Conservation (phyloP, 1,284 basidiomycete species). For the Mycena sp. region DNA sequence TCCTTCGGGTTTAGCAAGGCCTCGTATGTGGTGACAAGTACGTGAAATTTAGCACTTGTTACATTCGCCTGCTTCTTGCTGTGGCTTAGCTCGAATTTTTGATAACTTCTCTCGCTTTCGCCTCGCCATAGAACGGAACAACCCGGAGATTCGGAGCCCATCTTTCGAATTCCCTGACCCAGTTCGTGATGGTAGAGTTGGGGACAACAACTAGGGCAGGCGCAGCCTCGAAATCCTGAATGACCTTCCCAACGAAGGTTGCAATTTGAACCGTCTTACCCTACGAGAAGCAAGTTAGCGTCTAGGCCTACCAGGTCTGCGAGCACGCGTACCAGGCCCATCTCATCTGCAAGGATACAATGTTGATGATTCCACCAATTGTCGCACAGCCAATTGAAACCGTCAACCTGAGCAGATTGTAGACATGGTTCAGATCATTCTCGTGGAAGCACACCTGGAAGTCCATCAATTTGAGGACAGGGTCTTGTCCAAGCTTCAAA, state of each 20-base stretch:
- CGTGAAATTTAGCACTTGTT: conserved; percentile 78
- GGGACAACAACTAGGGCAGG: conserved; percentile 94
- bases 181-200: conserved; percentile 93
- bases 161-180: conserved; percentile 88
- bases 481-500: conserved; percentile 71
- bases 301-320: conserved; percentile 1
- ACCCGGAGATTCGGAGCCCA: conserved; percentile 89
- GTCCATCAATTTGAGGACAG: conserved; percentile 77
- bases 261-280: conserved; percentile 96
- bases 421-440: neutral
- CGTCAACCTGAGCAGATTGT: conserved; percentile 71
- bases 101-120: conserved; percentile 83
- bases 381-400: conserved; percentile 91
- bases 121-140: conserved; percentile 86
- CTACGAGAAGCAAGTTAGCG: conserved; percentile 48
- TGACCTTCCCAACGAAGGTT: conserved; percentile 86
- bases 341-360: conserved; percentile 97
- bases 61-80: conserved; percentile 46
- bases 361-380: conserved; percentile 91
- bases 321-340: conserved; percentile 79
- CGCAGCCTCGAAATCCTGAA: conserved; percentile 65
- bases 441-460: conserved; percentile 69
- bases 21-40: conserved; percentile 93
- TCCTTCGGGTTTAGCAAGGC: conserved; percentile 70
- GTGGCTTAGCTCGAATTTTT: conserved; percentile 87